phyloP scores from a whole-genome alignment of 495 filamentous ascomycete species.

The Symbiotaphrina buchneri region DNA sequence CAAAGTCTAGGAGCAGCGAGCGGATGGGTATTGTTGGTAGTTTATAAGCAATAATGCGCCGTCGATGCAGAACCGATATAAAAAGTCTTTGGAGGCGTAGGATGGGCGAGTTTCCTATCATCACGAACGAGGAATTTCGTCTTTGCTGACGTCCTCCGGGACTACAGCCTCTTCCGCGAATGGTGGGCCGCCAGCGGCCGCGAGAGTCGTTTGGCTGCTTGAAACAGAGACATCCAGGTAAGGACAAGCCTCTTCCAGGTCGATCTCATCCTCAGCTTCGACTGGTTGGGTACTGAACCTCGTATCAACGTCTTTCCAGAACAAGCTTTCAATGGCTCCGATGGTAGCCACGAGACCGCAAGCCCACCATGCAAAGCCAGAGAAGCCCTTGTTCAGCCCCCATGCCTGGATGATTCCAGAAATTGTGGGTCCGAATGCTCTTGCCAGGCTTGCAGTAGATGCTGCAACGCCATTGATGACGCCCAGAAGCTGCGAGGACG shows the following conservation, averaged over 20 bases:
- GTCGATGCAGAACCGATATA: no score
- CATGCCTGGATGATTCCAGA: constrained; percentile 67
- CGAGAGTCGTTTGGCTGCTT: no score
- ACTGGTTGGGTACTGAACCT: not conserved
- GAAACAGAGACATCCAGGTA: no score
- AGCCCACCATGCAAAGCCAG: constrained; percentile 83
- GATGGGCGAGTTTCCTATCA: no score
- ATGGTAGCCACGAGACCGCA: constrained; percentile 50
- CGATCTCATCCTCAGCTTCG: not conserved
- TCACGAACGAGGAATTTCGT: no score
- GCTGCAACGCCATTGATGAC: constrained; percentile 86
- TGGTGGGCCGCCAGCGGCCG: no score
- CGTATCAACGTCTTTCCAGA: constrained; percentile 2
- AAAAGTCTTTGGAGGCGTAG: no score
- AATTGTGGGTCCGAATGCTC: constrained; percentile 72
- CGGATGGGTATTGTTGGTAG: no score
- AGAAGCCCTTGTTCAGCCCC: constrained; percentile 57
- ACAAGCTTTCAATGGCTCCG: constrained; percentile 27
- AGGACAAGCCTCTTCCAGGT: constrained; percentile 2
- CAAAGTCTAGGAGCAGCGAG: no score
- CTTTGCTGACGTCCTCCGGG: no score
- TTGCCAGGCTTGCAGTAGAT: constrained; percentile 66
- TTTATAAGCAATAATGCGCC: no score
- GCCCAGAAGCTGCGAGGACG: constrained; percentile 58
- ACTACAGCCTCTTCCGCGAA: no score